Evolutionary conservation across 2,329 filamentous ascomycete species (phyloP).

Genomic region (Sporothrix curviconia): DNA sequence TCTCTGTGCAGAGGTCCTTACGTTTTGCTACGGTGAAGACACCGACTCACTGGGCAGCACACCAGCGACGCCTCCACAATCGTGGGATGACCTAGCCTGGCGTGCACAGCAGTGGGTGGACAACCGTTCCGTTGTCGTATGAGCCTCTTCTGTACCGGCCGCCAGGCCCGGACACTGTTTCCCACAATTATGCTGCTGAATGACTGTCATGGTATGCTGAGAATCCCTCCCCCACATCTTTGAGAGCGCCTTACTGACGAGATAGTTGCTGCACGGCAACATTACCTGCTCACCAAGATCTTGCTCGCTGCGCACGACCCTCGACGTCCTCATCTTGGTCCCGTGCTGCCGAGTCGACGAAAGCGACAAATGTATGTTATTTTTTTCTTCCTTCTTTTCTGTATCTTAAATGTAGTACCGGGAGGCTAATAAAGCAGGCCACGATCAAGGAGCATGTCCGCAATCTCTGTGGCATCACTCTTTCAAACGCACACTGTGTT

Average conservation of each 20-base stretch:
- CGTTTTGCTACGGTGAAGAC: constrained; percentile 6
- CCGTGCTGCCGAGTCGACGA: background rate
- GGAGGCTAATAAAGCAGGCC: too few species aligned
- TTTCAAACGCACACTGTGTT: constrained; percentile 6
- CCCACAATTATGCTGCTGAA: constrained; percentile 8
- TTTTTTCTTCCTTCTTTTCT: too few species aligned
- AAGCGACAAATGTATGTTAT: background rate
- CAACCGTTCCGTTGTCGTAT: background rate
- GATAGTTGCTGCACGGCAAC: background rate
- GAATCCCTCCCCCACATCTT: background rate
- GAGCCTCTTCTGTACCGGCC: constrained; percentile 1
- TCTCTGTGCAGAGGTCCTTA: constrained; percentile 7
- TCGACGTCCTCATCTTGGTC: constrained; percentile 2
- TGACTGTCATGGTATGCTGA: constrained; percentile 11
- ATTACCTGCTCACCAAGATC: constrained; percentile 7
- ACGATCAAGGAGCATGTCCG: constrained; percentile 7
- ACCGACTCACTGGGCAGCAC: background rate
- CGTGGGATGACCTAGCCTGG: constrained; percentile 3
- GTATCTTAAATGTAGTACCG: too few species aligned
- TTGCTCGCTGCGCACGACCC: constrained; percentile 7
- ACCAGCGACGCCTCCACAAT: background rate
- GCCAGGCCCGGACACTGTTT: background rate
- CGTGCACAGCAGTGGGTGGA: constrained; percentile 7
- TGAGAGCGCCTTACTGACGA: too few species aligned
- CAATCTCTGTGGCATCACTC: background rate